Base-by-base conservation (phyloP, 441 rosid genomes). In the Erysimum cheiri region DNA sequence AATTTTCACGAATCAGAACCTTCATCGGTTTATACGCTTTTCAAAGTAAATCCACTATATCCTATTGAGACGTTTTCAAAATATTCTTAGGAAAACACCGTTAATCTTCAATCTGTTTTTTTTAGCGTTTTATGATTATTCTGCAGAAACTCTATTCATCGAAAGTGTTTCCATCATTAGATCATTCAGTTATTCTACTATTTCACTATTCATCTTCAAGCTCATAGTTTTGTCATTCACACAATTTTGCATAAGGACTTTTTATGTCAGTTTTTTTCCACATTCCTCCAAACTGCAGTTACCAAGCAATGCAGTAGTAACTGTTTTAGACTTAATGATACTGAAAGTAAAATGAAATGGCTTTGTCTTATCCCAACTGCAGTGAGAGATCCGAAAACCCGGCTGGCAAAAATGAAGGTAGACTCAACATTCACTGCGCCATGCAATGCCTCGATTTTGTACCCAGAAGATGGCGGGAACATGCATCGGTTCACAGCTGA, bases 381-480 rank as follows among this genome's bases (percentile, higher is more conserved):
- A 82, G 89, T 41, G 37, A 55, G 44, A 62, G 75, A 78, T 67
- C 66, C 85, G n/a, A 81, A 76, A 22, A 72, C 82, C 2, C 81
- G 86, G 26, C 66, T 94, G 59, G 98, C 98, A 0, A 85, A 87
- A 84, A 53, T 85, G 61, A 92, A 92, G 87, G 88, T 85, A 5
- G 79, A 92, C 59, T 80, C 94, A 3, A 64, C 87, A 55, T 80
- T 90, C 46, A 85, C 87, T 0, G 89, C 98, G 2, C 97, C 99
- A 29, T 94, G 98, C 80, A 39, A 80, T 55, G 31, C 93, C 57
- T 85, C 91, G 33, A 88, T 92, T 67, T 91, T 94, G 33, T 94
- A 87, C 76, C 99, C 99, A 3, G 83, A 85, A 12, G 92, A 94
- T 50, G 99, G 97, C 40, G 99, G 99, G 65, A 94, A 94, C 83